These are phyloP conservation scores for Penicillium sp. DNA, from an alignment of 2,329 filamentous ascomycete genomes.

Conservation along the genomic window DNA sequence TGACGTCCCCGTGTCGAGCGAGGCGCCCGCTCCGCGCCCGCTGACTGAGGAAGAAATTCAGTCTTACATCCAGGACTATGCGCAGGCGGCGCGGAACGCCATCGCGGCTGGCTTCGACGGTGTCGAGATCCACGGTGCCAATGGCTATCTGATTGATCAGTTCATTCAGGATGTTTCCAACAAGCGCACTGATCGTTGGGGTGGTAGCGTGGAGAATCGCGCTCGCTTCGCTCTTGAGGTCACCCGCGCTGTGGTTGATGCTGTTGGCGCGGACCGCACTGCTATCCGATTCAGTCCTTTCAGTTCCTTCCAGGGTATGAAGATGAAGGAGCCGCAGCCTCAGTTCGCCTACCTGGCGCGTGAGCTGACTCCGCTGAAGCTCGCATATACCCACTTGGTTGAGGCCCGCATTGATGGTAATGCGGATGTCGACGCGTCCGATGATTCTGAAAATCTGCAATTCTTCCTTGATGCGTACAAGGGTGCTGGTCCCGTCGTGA, in stretches of 20 bases:
- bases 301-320: slow-evolving; percentile 52
- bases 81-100: slow-evolving; percentile 54
- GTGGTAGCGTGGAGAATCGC: slow-evolving; percentile 56
- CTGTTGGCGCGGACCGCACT: slow-evolving; percentile 51
- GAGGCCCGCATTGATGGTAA: slow-evolving; percentile 56
- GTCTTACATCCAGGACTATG: slow-evolving; percentile 47
- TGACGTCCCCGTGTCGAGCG: slow-evolving; percentile 22
- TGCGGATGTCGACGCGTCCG: slow-evolving; percentile 39
- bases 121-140: slow-evolving; percentile 55
- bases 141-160: slow-evolving; percentile 58
- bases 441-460: slow-evolving; percentile 43
- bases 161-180: slow-evolving; percentile 55
- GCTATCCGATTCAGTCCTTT: slow-evolving; percentile 55
- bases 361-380: slow-evolving; percentile 54
- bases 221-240: slow-evolving; percentile 60
- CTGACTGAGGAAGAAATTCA: slow-evolving; percentile 50
- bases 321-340: slow-evolving; percentile 63
- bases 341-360: slow-evolving; percentile 64
- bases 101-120: slow-evolving; percentile 59
- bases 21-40: slow-evolving; percentile 36
- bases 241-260: slow-evolving; percentile 47
- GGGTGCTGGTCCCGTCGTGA: slow-evolving; percentile 51
- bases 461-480: slow-evolving; percentile 51
- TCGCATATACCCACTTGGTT: slow-evolving; percentile 66
- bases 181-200: slow-evolving; percentile 54